Evolutionary conservation across 148 eudicot genomes (phyloP), one percentile per base, ranked within the genome.

Genomic region (Simmondsia chinensis): DNA sequence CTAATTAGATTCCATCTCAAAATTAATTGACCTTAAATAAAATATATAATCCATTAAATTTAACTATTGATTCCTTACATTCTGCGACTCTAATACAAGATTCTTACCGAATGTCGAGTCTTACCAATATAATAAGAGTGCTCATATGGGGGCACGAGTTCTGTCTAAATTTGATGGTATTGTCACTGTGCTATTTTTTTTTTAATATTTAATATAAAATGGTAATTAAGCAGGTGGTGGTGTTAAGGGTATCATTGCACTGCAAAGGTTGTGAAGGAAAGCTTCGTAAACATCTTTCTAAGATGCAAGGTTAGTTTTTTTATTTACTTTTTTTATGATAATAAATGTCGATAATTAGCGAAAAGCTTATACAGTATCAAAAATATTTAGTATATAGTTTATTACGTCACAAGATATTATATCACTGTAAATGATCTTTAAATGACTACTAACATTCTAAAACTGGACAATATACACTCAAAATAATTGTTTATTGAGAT

Each of bases 201-300:
- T 19, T 20, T 6, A 19, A 12, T 23, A 10, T 5, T 29, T 54
- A 16, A 7, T 47, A 41, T 22, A 13, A 42, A 46, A 33, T 36
- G 38, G 20, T 20, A 13, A 12, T 18, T 61, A 39, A 30, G 54
- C 76, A 91, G 95, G 94, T 85, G 19, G 97, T 91, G 39, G 79
- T 75, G 13, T 55, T 91, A 66, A 72, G 67, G 64, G 97, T 91
- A 12, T 79, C 97, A 41, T 66, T 91, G 24, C 95, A 91, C 52
- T 91, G 97, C 82, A 85, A 62, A 66, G 97, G 95, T 9, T 91
- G 97, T 61, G 94, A 74, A 54, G 80, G 84, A 36, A 91, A 91
- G 62, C 63, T 91, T 19, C 76, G 74, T 48, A 91, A 85, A 63
- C 83, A 91, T 63, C 77, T 91, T 48, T 82, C 95, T 4, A 91